Percentiles rank a stretch among this genome's conserved stretches.
Conservation (phyloP, 2,329 filamentous ascomycete genomes). For the Fusarium subtropicale region DNA sequence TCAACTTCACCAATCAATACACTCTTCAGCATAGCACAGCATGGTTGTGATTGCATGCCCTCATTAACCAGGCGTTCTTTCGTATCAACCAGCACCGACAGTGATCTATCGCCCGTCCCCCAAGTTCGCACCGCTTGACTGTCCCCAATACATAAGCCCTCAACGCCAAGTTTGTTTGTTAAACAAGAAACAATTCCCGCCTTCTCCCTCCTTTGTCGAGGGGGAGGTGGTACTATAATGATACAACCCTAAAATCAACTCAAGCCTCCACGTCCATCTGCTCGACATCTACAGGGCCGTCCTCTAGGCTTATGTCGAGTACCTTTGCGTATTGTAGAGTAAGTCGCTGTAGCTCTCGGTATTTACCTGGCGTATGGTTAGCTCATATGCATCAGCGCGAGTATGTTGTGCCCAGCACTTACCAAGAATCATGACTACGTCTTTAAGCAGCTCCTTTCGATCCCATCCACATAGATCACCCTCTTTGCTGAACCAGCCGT, state of each 20-base stretch:
- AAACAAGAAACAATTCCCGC: conserved; percentile 21
- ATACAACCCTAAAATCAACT: conserved; percentile 35
- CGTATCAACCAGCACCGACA: conserved; percentile 31
- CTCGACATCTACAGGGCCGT: conserved; percentile 58
- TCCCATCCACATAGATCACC: conserved; percentile 92
- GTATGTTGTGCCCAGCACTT: conserved; percentile 51
- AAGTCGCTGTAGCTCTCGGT: conserved; percentile 90
- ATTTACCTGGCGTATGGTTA: conserved; percentile 77
- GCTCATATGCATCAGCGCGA: conserved; percentile 17
- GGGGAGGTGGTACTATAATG: conserved; percentile 27
- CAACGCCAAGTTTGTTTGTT: conserved; percentile 34
- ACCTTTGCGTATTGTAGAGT: conserved; percentile 94
- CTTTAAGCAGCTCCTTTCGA: conserved; percentile 85
- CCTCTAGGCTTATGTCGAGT: conserved; percentile 71
- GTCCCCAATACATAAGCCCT: conserved; percentile 28
- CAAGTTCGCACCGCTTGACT: conserved; percentile 17
- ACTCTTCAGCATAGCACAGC: conserved; percentile 26
- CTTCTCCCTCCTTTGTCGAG: background rate
- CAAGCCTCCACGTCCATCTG: conserved; percentile 58
- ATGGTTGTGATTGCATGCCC: conserved; percentile 34
- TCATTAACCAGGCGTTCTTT: conserved; percentile 28
- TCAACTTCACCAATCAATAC: conserved; percentile 22
- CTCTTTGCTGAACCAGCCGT: conserved; percentile 73
- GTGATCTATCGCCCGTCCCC: conserved; percentile 33
- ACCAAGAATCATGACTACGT: conserved; percentile 94